Evolutionary conservation across 768 basidiomycete genomes (phyloP).

Genomic region (Rhizopogon sp.): DNA sequence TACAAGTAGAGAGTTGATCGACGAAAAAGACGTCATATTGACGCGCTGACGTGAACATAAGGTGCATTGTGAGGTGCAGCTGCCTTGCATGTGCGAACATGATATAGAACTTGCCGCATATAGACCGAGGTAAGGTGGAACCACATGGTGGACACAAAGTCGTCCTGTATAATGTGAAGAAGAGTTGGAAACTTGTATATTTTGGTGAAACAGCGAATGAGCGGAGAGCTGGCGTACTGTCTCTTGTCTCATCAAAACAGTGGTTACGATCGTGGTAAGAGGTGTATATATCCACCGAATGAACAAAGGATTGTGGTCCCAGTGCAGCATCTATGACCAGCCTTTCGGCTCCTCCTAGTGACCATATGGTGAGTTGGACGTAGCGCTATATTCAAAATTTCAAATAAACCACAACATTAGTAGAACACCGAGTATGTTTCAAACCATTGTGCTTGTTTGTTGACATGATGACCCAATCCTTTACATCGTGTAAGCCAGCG

Average conservation of each 20-base stretch:
- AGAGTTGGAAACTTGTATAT: neutral
- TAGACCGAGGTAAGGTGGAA: conserved; percentile 76
- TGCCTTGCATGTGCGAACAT: conserved; percentile 86
- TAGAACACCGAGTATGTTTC: no score
- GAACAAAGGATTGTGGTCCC: conserved; percentile 79
- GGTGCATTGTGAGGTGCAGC: conserved; percentile 67
- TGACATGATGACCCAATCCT: no score
- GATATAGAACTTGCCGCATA: conserved; percentile 82
- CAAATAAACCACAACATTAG: no score
- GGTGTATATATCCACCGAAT: conserved; percentile 86
- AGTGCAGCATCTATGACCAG: conserved; percentile 94
- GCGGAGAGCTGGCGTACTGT: conserved; percentile 50
- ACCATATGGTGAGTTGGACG: neutral
- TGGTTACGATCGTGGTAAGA: conserved; percentile 84
- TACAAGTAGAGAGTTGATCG: conserved; percentile 90
- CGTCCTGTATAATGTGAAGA: conserved; percentile 48
- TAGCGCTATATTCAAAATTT: neutral
- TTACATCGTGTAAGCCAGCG: no score
- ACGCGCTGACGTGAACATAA: conserved; percentile 41
- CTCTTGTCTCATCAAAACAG: conserved; percentile 90
- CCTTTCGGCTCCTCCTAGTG: conserved; percentile 87
- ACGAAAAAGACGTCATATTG: conserved; percentile 86
- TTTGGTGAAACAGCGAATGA: neutral
- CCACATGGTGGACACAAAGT: conserved; percentile 69
- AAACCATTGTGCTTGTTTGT: no score